phyloP scores from a whole-genome alignment of 305 asterid genomes.

The Plantago lanceolata region DNA sequence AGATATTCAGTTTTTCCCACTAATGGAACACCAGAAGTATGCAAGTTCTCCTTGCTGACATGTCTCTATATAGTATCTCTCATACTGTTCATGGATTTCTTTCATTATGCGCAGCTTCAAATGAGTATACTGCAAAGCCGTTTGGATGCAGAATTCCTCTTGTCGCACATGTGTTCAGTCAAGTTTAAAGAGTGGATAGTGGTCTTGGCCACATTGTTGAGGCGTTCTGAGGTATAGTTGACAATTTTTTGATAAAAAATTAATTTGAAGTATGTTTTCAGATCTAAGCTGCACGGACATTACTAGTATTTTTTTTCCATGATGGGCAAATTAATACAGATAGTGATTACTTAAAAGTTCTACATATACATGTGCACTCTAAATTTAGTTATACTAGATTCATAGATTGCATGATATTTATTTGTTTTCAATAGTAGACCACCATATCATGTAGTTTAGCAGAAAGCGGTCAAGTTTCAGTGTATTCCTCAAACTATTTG shows the following conservation, averaged over 20 bases:
- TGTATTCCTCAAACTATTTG: background rate
- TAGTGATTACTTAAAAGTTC: conserved; percentile 4
- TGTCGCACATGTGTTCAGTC: conserved; percentile 97
- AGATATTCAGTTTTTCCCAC: background rate
- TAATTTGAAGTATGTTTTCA: background rate
- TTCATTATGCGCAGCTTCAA: conserved; percentile 58
- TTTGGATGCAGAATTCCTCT: conserved; percentile 91
- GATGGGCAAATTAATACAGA: background rate
- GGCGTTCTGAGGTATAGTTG: conserved; percentile 82
- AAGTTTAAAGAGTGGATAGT: conserved; percentile 99
- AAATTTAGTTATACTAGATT: too few relatives aligned
- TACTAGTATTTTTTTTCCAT: background rate
- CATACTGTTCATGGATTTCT: conserved; percentile 18
- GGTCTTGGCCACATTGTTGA: conserved; percentile 87
- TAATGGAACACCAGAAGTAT: background rate
- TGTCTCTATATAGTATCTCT: conserved; percentile 12
- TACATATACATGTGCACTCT: too few relatives aligned
- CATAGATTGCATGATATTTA: background rate
- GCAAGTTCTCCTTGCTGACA: background rate
- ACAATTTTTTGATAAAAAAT: conserved; percentile 7
- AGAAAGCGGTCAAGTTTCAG: background rate
- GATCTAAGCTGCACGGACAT: conserved; percentile 1
- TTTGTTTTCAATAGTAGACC: background rate
- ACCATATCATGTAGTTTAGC: background rate
- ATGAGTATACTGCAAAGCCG: conserved; percentile 93